A percentile compares a stretch with the other conserved stretches of the same genome.
These are phyloP conservation scores for Rosa multiflora DNA, from an alignment of 306 rosid species.

Conservation along the genomic window DNA sequence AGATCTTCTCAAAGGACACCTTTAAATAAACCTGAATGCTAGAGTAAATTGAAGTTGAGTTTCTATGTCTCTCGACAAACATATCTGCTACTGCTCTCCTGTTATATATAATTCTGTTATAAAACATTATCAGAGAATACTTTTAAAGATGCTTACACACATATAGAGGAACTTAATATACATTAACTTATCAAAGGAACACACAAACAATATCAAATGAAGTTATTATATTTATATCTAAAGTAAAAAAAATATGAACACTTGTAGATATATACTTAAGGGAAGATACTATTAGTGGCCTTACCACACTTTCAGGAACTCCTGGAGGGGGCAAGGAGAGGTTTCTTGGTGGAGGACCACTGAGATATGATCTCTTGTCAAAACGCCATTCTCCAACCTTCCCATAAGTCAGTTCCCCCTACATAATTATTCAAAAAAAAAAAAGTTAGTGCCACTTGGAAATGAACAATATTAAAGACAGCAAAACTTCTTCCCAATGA, in stretches of 20 bases:
- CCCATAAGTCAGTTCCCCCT: slow-evolving; percentile 85
- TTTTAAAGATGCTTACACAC: no score
- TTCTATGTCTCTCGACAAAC: background rate
- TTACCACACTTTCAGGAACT: slow-evolving; percentile 94
- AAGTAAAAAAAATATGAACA: no score
- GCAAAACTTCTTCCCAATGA: background rate
- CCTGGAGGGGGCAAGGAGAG: slow-evolving; percentile 86
- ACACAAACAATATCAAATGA: no score
- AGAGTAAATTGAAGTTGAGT: background rate
- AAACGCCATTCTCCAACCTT: slow-evolving; percentile 92
- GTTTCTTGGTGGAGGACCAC: slow-evolving; percentile 79
- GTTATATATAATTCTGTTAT: no score
- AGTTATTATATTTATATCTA: no score
- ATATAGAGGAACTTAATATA: no score
- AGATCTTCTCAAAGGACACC: background rate
- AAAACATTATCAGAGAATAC: no score
- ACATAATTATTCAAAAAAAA: slow-evolving; percentile 13
- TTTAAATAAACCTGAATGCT: background rate
- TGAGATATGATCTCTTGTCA: slow-evolving; percentile 85
- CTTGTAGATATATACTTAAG: no score
- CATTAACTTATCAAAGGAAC: no score
- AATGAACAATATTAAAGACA: slow-evolving; percentile 11
- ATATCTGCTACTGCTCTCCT: background rate
- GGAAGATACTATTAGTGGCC: slow-evolving; percentile 26
- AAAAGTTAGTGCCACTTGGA: background rate